phyloP scores from a whole-genome alignment of 2,329 filamentous ascomycete species.

The Diaporthe destruens region DNA sequence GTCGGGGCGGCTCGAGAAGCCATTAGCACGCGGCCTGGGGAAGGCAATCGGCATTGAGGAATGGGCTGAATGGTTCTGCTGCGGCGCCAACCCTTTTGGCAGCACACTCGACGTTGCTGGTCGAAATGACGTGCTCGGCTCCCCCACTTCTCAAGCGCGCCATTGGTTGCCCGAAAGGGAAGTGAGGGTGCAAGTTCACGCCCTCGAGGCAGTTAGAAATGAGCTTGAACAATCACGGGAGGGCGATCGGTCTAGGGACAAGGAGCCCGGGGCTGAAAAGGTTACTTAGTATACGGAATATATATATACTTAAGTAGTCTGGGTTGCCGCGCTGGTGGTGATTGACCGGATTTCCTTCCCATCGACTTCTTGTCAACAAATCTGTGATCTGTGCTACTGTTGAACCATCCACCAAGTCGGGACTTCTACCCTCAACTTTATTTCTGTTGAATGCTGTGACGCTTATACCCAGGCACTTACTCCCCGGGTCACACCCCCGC shows the following conservation, averaged over 20 bases:
- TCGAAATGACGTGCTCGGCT: slow-evolving; percentile 40
- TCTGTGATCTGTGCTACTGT: too few relatives aligned
- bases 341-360: slow-evolving; percentile 1
- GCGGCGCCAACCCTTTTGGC: slow-evolving; percentile 18
- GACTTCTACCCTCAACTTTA: background rate
- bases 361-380: slow-evolving; percentile 7
- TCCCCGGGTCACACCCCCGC: background rate
- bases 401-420: background rate
- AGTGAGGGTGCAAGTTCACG: slow-evolving; percentile 1
- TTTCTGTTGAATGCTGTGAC: background rate
- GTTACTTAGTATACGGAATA: too few relatives aligned
- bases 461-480: background rate
- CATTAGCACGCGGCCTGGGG: background rate
- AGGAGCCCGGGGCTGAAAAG: slow-evolving; percentile 23
- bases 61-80: too few relatives aligned
- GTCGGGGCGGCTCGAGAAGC: slow-evolving; percentile 14
- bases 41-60: background rate
- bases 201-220: background rate
- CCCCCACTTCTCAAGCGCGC: slow-evolving; percentile 35
- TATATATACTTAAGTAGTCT: background rate
- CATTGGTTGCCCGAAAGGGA: slow-evolving; percentile 18
- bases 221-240: slow-evolving; percentile 1
- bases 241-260: background rate
- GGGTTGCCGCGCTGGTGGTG: slow-evolving; percentile 1
- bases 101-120: slow-evolving; percentile 31